Evolutionary conservation across 805 yeast genomes (phyloP).

Genomic region (Lipomyces starkeyi): DNA sequence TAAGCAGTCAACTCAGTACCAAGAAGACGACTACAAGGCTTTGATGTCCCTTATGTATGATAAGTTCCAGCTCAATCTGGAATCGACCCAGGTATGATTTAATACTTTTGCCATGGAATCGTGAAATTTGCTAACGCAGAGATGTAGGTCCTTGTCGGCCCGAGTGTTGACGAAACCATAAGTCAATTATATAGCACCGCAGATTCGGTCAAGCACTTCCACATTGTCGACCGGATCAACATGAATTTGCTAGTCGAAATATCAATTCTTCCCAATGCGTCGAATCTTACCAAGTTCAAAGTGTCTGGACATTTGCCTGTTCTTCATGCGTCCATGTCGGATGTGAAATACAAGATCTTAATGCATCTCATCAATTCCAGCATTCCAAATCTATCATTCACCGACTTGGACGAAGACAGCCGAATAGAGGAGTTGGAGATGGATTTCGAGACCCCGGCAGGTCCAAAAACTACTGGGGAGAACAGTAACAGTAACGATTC

Average conservation of each 20-base stretch:
- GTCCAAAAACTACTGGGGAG: constrained; percentile 1
- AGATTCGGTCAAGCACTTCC: constrained; percentile 52
- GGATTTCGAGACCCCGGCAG: constrained; percentile 6
- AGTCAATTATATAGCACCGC: constrained; percentile 61
- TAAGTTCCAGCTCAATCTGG: constrained; percentile 73
- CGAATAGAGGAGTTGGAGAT: constrained; percentile 14
- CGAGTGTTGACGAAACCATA: constrained; percentile 77
- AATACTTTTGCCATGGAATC: too few species aligned
- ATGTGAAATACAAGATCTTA: constrained; percentile 86
- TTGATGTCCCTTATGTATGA: constrained; percentile 87
- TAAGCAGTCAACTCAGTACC: constrained; percentile 60
- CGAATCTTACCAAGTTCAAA: constrained; percentile 71
- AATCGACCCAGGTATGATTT: constrained; percentile 74
- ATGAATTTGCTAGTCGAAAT: constrained; percentile 76
- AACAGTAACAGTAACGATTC: constrained; percentile 8
- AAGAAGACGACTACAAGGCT: constrained; percentile 73
- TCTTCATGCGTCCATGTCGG: constrained; percentile 75
- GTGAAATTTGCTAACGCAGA: not conserved
- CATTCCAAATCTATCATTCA: constrained; percentile 58
- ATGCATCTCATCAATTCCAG: constrained; percentile 76
- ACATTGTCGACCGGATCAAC: constrained; percentile 76
- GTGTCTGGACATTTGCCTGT: constrained; percentile 79
- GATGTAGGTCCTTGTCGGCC: constrained; percentile 64
- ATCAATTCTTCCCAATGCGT: constrained; percentile 83
- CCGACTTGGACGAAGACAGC: constrained; percentile 17